Evolutionary conservation across 306 rosid genomes (phyloP).

Genomic region (Begonia peltatifolia): DNA sequence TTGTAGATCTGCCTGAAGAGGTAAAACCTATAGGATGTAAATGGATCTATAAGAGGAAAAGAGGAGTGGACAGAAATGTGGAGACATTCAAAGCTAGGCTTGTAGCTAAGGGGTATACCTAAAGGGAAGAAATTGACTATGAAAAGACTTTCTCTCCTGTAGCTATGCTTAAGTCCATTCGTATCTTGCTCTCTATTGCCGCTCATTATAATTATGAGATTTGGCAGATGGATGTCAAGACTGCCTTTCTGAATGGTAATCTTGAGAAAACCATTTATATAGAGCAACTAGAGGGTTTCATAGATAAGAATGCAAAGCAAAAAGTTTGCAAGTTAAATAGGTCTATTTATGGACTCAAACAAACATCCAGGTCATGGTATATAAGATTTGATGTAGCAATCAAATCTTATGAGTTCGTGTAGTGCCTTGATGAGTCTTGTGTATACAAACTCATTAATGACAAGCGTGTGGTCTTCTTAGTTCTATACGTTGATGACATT

Average conservation of each 20-base stretch:
- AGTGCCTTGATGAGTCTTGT: no score
- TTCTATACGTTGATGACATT: no score
- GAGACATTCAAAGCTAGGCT: neutral
- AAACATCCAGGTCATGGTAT: no score
- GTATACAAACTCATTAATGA: no score
- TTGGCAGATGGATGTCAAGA: neutral
- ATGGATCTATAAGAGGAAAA: neutral
- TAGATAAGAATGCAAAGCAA: no score
- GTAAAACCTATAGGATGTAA: neutral
- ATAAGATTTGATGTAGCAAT: neutral
- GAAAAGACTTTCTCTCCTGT: neutral
- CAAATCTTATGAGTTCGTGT: no score
- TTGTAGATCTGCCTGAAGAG: neutral
- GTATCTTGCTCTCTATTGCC: neutral
- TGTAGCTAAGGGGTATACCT: neutral
- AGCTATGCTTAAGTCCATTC: neutral
- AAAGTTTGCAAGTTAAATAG: no score
- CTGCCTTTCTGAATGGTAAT: no score
- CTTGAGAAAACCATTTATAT: neutral
- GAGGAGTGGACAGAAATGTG: neutral
- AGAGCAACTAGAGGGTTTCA: neutral
- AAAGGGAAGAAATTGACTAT: neutral
- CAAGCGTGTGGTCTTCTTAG: no score
- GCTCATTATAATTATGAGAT: neutral
- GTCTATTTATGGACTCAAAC: no score